Conservation (phyloP, 2,329 filamentous ascomycete species). For the Fusarium hostae region DNA sequence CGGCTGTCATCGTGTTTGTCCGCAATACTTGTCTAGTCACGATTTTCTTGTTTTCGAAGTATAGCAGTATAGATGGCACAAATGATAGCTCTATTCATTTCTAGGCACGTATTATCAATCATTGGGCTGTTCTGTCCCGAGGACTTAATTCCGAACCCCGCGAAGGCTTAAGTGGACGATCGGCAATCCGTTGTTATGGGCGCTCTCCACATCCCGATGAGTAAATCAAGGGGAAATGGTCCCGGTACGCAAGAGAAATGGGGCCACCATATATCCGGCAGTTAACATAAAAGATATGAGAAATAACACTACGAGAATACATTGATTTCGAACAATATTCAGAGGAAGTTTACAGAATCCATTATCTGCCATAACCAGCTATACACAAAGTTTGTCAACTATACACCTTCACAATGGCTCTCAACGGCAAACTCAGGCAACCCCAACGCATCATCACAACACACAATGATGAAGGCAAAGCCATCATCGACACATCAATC, state of each 20-base stretch:
- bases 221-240: neutral
- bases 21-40: accelerated
- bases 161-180: neutral
- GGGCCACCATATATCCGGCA: neutral
- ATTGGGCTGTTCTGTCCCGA: neutral
- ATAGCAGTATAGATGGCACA: accelerated
- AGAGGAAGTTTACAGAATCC: neutral
- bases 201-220: conserved; percentile 29
- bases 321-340: too few relatives aligned
- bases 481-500: conserved; percentile 32
- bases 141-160: neutral
- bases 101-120: neutral
- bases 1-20: neutral
- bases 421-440: conserved; percentile 37
- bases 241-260: neutral
- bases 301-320: neutral
- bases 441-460: conserved; percentile 42
- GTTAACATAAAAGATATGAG: neutral
- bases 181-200: neutral
- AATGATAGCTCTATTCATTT: neutral
- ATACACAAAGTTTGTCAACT: accelerated
- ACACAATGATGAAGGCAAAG: conserved; percentile 44
- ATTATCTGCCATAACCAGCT: accelerated
- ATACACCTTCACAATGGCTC: neutral
- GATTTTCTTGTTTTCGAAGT: accelerated